Evolutionary conservation across 768 basidiomycete species (phyloP).

Genomic region (Strobilomyces echinocephalus): DNA sequence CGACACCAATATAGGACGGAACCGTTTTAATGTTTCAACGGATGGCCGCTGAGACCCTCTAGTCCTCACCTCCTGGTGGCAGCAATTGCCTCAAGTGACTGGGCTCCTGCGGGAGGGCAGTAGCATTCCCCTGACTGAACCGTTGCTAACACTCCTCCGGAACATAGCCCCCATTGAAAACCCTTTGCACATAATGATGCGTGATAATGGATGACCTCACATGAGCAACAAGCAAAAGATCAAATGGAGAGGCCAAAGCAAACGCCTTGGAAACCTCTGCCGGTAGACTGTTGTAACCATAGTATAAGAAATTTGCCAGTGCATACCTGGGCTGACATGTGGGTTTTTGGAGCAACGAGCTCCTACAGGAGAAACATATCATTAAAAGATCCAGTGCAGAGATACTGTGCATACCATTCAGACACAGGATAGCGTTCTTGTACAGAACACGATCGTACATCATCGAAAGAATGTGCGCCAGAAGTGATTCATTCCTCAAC

Average conservation of each 20-base stretch:
- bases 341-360: too few species aligned
- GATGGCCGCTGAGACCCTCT: rapidly evolving
- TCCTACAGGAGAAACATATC: too few species aligned
- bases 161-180: neutral
- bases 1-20: neutral
- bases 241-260: neutral
- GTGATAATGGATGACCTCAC: neutral
- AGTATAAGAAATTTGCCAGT: neutral
- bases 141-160: neutral
- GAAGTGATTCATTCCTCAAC: too few species aligned
- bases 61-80: rapidly evolving
- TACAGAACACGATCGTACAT: too few species aligned
- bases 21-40: neutral
- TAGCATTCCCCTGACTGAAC: neutral
- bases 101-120: neutral
- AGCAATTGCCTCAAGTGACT: neutral
- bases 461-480: too few species aligned
- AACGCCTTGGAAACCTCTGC: neutral
- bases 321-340: neutral
- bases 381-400: too few species aligned
- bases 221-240: neutral
- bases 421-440: too few species aligned
- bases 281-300: neutral
- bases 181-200: neutral
- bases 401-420: too few species aligned